Conservation (phyloP, 1,284 basidiomycete genomes). For the Cutaneotrichosporon sp. region DNA sequence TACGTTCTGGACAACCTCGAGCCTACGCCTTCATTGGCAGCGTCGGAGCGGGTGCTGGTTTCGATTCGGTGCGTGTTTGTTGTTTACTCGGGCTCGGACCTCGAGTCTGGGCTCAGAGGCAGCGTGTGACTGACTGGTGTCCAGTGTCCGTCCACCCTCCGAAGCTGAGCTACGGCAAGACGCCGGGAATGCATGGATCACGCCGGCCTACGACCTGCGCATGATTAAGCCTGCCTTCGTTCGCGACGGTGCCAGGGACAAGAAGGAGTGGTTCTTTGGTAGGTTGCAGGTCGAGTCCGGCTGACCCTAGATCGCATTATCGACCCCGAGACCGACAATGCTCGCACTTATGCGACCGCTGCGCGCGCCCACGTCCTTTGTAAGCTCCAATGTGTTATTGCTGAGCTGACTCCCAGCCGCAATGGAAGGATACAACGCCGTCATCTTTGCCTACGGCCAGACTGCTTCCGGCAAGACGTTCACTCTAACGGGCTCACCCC, state of each 20-base stretch:
- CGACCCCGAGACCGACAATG: constrained; percentile 62
- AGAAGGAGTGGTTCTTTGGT: constrained; percentile 49
- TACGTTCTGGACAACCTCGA: constrained; percentile 17
- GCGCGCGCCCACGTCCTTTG: constrained; percentile 76
- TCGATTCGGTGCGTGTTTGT: constrained; percentile 61
- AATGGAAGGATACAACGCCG: constrained; percentile 95
- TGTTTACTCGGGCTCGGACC: background rate
- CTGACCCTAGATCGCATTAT: constrained; percentile 49
- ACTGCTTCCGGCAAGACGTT: constrained; percentile 78
- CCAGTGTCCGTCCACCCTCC: constrained; percentile 64
- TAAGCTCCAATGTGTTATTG: constrained; percentile 13
- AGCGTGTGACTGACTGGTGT: background rate
- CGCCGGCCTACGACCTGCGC: constrained; percentile 34
- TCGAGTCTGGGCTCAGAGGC: background rate
- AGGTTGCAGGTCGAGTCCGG: constrained; percentile 41
- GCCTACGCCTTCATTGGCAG: constrained; percentile 15
- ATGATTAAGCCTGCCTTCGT: constrained; percentile 40
- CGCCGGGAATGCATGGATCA: constrained; percentile 34
- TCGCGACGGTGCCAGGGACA: constrained; percentile 31
- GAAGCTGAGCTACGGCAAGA: constrained; percentile 43
- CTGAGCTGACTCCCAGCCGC: constrained; percentile 54
- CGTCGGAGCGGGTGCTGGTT: constrained; percentile 73
- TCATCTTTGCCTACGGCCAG: constrained; percentile 84
- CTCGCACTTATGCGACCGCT: constrained; percentile 74
- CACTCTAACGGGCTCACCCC: constrained; percentile 73